Conservation (phyloP, 352 stramenopile species). For the Blastocystis sp. region DNA sequence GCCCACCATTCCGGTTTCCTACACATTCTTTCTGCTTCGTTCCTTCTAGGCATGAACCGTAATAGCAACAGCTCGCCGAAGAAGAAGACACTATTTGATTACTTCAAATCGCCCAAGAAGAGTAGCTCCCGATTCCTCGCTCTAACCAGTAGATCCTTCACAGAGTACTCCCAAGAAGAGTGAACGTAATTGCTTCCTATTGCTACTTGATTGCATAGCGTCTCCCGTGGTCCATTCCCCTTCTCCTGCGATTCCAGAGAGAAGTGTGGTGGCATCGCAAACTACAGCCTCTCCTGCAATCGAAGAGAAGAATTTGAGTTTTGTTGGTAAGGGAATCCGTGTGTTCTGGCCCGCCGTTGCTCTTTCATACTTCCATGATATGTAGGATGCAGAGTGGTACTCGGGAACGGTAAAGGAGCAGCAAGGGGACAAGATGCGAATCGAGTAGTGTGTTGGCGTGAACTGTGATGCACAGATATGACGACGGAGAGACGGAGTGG, state of each 20-base stretch:
- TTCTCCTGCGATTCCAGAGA: not conserved
- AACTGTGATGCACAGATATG: slow-evolving; percentile 43
- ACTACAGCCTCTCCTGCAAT: no score
- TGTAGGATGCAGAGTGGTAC: slow-evolving; percentile 69
- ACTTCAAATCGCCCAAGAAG: slow-evolving; percentile 66
- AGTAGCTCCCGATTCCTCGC: not conserved
- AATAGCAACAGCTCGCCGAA: not conserved
- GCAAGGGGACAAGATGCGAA: not conserved
- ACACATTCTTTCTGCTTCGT: not conserved
- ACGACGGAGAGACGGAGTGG: slow-evolving; percentile 65
- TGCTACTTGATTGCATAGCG: not conserved
- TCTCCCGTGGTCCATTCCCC: not conserved
- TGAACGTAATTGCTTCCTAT: not conserved
- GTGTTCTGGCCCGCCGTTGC: slow-evolving; percentile 51
- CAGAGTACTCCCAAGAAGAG: not conserved
- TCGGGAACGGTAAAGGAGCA: slow-evolving; percentile 8
- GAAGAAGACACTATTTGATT: slow-evolving; percentile 65
- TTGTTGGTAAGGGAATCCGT: slow-evolving; percentile 12
- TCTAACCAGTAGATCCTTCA: slow-evolving; percentile 1
- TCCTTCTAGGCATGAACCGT: slow-evolving; percentile 1
- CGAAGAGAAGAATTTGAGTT: not conserved
- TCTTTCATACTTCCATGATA: not conserved
- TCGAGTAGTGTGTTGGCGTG: slow-evolving; percentile 17
- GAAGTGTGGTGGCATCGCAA: not conserved
- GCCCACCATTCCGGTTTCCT: not conserved